Base-by-base conservation (phyloP, 208 protist species). In the Leptomonas pyrrhocoris region DNA sequence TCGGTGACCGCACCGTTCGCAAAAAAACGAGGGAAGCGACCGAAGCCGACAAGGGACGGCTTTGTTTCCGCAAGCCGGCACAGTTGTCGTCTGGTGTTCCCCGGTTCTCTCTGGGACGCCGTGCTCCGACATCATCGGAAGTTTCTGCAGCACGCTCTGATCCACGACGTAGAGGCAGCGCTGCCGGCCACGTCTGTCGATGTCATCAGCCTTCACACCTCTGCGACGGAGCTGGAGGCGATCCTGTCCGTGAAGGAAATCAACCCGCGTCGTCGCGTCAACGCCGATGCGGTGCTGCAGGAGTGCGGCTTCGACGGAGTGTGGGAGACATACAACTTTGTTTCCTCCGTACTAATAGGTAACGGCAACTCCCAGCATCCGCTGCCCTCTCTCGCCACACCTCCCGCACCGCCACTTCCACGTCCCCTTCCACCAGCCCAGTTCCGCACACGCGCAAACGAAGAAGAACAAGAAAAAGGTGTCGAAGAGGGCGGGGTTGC, bases 281-380 rank as follows among this genome's bases (percentile, higher is more conserved):
- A 61, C 2, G 49, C 36, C 19, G 38, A 54, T 21, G 23, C 30
- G 1, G 16, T 58, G 16, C 30, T 71, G 30, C 42, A 34, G 11
- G 7, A 4, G 11, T 67, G 42, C 51, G 15, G 40, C 19, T 67
- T 77, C n/a, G 12, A 31, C 7, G 42, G 55, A 18, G 56, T 51
- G 40, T 72, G 72, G 72, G 72, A 66, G 11, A 21, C 72, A 9
- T 77, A 77, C 58, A 71, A 53, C 57, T 19, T 55, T 9, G 57
- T 62, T 16, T 42, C 72, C 16, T 45, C 56, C 30, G 51, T 70
- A n/a, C 9, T n/a, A 21, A 9, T 0, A 3, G 5, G 2, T 8
- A 38, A 31, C 2, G 51, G 13, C 5, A 16, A 5, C 23, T 12
- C 8, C 19, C 51, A 38, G 38, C 15, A 18, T 13, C 27, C 42